These are phyloP conservation scores for Quaeritorhiza haematococci DNA, from an alignment of 371 early-diverging fungal genomes.

Conservation along the genomic window DNA sequence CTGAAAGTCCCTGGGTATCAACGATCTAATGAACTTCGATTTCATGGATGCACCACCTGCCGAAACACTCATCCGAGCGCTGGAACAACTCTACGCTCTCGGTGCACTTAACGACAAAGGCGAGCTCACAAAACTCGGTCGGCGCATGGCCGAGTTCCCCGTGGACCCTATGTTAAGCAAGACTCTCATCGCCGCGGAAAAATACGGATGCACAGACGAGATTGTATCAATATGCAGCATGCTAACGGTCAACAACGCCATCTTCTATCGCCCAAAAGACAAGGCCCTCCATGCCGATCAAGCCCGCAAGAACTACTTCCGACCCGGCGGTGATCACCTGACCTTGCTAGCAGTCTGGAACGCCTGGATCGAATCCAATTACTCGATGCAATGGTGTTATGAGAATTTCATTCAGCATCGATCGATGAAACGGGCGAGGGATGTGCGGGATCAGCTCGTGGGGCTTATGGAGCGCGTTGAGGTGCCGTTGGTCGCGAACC, in stretches of 20 bases:
- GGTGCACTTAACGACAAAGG: slow-evolving; percentile 93
- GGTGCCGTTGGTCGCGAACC: slow-evolving; percentile 69
- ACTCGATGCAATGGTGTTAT: slow-evolving; percentile 89
- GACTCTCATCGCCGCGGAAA: slow-evolving; percentile 84
- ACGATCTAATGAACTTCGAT: slow-evolving; percentile 94
- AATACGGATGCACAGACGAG: slow-evolving; percentile 90
- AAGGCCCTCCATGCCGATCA: slow-evolving; percentile 91
- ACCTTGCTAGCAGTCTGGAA: slow-evolving; percentile 90
- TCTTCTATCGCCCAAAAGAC: slow-evolving; percentile 92
- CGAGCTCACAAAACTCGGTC: slow-evolving; percentile 92
- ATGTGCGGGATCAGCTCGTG: slow-evolving; percentile 91
- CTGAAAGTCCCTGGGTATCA: slow-evolving; percentile 84
- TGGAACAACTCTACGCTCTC: slow-evolving; percentile 91
- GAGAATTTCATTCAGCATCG: slow-evolving; percentile 94
- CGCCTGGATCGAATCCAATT: slow-evolving; percentile 89
- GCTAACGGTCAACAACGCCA: slow-evolving; percentile 85
- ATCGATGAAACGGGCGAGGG: slow-evolving; percentile 85
- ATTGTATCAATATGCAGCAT: slow-evolving; percentile 81
- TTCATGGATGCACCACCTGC: slow-evolving; percentile 97
- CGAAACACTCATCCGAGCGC: slow-evolving; percentile 84
- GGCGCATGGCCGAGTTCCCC: slow-evolving; percentile 98
- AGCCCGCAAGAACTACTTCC: slow-evolving; percentile 77
- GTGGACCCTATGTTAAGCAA: slow-evolving; percentile 95
- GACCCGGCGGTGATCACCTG: slow-evolving; percentile 89
- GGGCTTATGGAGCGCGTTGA: slow-evolving; percentile 90